phyloP scores from a whole-genome alignment of 805 yeast species.

The Candida silvicultrix region DNA sequence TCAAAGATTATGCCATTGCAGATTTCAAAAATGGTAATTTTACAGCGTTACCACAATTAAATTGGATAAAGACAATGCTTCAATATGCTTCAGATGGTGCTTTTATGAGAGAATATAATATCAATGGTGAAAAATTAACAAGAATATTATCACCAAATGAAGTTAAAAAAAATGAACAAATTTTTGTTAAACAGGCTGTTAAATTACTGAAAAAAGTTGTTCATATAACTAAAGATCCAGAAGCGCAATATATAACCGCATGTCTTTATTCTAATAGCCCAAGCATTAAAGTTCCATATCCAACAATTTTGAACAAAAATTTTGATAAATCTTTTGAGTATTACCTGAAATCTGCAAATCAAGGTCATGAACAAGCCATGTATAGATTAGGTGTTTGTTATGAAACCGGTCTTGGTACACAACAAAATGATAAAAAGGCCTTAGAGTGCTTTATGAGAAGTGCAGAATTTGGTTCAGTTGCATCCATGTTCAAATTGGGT shows the following conservation, averaged over 20 bases:
- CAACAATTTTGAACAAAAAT: conserved; percentile 45
- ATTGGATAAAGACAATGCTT: conserved; percentile 54
- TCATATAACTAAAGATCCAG: conserved; percentile 41
- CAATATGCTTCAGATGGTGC: conserved; percentile 38
- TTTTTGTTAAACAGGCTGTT: conserved; percentile 50
- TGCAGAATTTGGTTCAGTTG: conserved; percentile 53
- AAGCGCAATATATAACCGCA: conserved; percentile 55
- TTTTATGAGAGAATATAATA: conserved; percentile 36
- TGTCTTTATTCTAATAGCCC: conserved; percentile 55
- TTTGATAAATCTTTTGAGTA: conserved; percentile 54
- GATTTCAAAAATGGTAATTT: conserved; percentile 29
- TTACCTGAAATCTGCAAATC: conserved; percentile 53
- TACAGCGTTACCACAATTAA: conserved; percentile 49
- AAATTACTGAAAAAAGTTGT: conserved; percentile 54
- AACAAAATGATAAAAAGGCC: conserved; percentile 39
- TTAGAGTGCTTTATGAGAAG: conserved; percentile 50
- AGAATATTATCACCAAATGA: conserved; percentile 34
- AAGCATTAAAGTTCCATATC: conserved; percentile 35
- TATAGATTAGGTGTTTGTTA: conserved; percentile 67
- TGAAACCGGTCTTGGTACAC: conserved; percentile 58
- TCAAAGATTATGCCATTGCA: conserved; percentile 26
- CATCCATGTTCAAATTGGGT: conserved; percentile 72
- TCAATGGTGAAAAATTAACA: conserved; percentile 38
- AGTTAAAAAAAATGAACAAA: conserved; percentile 44
- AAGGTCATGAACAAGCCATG: conserved; percentile 52